Evolutionary conservation across 2,329 filamentous ascomycete species (phyloP), one percentile per base, ranked within the genome.

Genomic region (Hymenotorrendiella dingleyae): DNA sequence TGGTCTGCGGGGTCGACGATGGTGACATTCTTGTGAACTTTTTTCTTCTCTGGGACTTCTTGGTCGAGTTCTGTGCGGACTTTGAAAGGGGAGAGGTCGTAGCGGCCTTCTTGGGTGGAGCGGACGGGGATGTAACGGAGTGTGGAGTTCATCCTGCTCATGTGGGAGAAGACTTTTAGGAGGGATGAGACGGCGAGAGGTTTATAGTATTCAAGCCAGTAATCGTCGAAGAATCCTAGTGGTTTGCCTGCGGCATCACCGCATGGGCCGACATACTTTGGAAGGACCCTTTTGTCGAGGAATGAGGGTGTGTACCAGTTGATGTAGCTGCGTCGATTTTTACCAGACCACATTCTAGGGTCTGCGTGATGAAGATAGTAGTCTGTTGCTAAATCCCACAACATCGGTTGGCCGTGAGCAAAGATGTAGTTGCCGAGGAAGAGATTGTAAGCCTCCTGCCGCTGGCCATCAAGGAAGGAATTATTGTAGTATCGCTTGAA

Each of bases 401-500:
- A 73, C 87, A 97, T 91, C 0, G 93, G 93, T 60, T 94, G 84
- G 0, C 86, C 89, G 50, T 88, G 81, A 0, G 76, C 68, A 60
- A 89, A 97, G 38, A 90, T 86, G 62, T 98, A 98, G 59, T 97
- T 96, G 6, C 93, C 93, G 1, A 98, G 74, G 59, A 98, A 98
- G 8, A 98, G 71, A 54, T 98, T 98, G 64, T 97, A 97, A 1
- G 93, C 93, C 65, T 98, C 93, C 65, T 98, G 93, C 23, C 93
- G 81, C 61, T 98, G 93, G n/a, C 85, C 90, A 63, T 98, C 93
- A 7, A 98, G 76, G 62, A 98, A 98, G 0, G 91, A 94, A 60
- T 98, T 98, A 67, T 97, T 95, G 65, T 98, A 98, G 64, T 97
- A 98, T 21, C 93, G 80, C 64, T 97, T 98, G 71, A 98, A 96